Percentiles rank a stretch among this genome's conserved stretches.
phyloP scores from a whole-genome alignment of 75 land plant genomes.

The Pinus taeda region DNA sequence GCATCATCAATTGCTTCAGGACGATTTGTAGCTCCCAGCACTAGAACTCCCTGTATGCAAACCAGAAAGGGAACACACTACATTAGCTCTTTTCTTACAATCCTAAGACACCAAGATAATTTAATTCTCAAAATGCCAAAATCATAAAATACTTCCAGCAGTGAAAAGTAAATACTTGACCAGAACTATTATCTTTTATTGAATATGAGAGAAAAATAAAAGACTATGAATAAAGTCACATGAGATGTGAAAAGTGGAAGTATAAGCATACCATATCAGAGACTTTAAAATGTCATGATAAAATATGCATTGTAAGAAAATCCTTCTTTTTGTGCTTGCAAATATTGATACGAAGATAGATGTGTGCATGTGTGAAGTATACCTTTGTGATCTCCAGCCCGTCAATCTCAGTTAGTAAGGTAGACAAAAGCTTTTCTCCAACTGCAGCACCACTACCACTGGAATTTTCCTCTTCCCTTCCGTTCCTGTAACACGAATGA shows the following conservation, averaged over 20 bases:
- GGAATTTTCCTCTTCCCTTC: slow-evolving; percentile 46
- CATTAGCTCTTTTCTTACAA: neutral
- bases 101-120: neutral
- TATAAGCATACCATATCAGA: neutral
- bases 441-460: slow-evolving; percentile 41
- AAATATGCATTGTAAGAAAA: neutral
- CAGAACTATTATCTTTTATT: neutral
- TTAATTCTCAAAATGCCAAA: neutral
- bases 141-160: neutral
- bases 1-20: slow-evolving; percentile 88
- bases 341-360: slow-evolving; percentile 5
- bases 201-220: neutral
- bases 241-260: neutral
- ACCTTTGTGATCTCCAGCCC: slow-evolving; percentile 83
- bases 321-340: neutral
- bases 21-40: slow-evolving; percentile 90
- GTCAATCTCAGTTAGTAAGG: slow-evolving; percentile 91
- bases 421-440: slow-evolving; percentile 87
- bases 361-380: neutral
- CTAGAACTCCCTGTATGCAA: slow-evolving; percentile 71
- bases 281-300: neutral
- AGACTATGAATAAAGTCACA: neutral
- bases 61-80: neutral
- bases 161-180: neutral
- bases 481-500: slow-evolving; percentile 1